Evolutionary conservation across 208 protist species (phyloP), one percentile per base, ranked within the genome.

Genomic region (Phytomonas serpens): DNA sequence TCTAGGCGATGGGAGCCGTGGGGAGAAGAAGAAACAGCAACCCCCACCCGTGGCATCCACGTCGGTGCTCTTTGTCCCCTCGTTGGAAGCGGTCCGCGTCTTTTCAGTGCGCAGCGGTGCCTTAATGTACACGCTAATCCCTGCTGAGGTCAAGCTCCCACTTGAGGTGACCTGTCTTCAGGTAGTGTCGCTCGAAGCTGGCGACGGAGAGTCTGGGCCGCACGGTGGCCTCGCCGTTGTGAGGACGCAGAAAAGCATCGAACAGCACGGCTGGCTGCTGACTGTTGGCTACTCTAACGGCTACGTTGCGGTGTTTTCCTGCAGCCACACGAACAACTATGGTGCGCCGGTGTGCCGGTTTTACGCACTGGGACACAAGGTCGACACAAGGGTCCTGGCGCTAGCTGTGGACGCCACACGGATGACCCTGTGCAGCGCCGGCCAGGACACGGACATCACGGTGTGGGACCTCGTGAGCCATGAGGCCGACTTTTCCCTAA

Each of bases 361-460:
- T 75, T 92, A 92, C 75, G 90, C 85, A 2, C 82, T 94, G 5
- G 90, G 93, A 13, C 93, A 97, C 74, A 86, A 85, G 71, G 68
- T 83, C 27, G 88, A 92, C 70, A 96, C 88, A 32, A 80, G 86
- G 38, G 93, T 98, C 37, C 85, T 97, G n/a, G 66, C 86, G n/a
- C 71, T 98, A n/a, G 82, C 83, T 16, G 76, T 92, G n/a, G 79
- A 80, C 62, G 7, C 87, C 0, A 65, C 79, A 34, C 85, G 87
- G 52, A 68, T 73, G 1, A 75, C 69, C 16, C 65, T 97, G 32
- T 97, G 92, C 42, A 98, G 93, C 31, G 98, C 95, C 16, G 88
- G 89, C 2, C 85, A 93, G 37, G 99, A 99, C 82, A 99, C 97
- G 4, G 96, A 99, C 74, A 86, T 99, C 63, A 97, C 99, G 10